These are phyloP conservation scores for Zygosaccharomyces sapae DNA, from an alignment of 1,139 yeast genomes.

Conservation along the genomic window DNA sequence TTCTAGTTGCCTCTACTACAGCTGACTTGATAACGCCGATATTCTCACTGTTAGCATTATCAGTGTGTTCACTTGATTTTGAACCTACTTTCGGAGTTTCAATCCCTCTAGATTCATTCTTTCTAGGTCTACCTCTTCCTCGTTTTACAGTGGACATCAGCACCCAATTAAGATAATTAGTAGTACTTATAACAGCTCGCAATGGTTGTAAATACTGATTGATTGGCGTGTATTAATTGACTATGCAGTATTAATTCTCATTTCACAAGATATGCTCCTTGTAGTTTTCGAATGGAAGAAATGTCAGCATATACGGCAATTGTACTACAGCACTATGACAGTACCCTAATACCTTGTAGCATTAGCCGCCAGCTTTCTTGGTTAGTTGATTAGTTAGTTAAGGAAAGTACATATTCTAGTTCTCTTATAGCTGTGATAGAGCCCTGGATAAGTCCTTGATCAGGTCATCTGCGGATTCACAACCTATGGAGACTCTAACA, in stretches of 20 bases:
- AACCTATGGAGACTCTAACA: conserved; percentile 73
- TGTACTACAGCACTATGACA: background rate
- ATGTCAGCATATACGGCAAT: conserved; percentile 2
- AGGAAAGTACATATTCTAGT: too few species aligned
- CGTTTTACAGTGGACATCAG: conserved; percentile 9
- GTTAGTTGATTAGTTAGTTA: background rate
- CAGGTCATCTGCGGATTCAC: conserved; percentile 69
- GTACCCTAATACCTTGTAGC: background rate
- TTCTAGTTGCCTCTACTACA: conserved; percentile 8
- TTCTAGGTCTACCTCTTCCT: conserved; percentile 16
- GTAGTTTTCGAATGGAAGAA: conserved; percentile 10
- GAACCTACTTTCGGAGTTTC: conserved; percentile 1
- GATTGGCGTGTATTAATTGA: background rate
- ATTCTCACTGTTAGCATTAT: background rate
- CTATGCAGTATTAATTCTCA: background rate
- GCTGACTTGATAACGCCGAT: conserved; percentile 13
- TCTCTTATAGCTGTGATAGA: conserved; percentile 29
- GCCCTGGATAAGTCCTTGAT: conserved; percentile 58
- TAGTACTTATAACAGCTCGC: background rate
- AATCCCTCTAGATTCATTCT: conserved; percentile 1
- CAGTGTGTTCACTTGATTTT: conserved; percentile 1
- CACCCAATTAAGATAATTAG: too few species aligned
- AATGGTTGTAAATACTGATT: background rate
- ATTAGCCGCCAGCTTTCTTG: background rate
- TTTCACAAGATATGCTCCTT: conserved; percentile 3